Conservation (phyloP, 129 eudicot genomes). For the Centrapalus pauciflorus region DNA sequence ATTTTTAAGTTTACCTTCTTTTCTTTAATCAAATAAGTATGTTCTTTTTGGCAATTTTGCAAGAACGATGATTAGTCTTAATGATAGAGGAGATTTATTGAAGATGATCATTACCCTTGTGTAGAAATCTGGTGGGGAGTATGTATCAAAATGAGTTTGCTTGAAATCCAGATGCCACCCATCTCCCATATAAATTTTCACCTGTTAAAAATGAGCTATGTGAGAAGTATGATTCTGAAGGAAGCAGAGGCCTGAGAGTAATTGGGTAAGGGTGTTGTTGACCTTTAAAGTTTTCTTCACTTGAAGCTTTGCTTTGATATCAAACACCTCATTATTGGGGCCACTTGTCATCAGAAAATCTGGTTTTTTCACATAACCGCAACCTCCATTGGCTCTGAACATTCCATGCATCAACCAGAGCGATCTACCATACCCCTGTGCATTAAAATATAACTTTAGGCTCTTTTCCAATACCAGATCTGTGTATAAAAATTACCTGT, state of each 20-base stretch:
- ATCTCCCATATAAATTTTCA: conserved; percentile 85
- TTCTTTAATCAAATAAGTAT: too few relatives aligned
- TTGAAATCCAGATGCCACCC: conserved; percentile 93
- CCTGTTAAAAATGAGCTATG: conserved; percentile 42
- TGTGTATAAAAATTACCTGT: too few relatives aligned
- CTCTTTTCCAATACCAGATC: too few relatives aligned
- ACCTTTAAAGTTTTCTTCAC: conserved; percentile 68
- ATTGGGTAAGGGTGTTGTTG: not conserved
- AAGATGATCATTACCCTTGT: conserved; percentile 44
- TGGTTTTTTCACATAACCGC: conserved; percentile 91
- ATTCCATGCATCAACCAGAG: conserved; percentile 97
- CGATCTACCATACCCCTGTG: conserved; percentile 84
- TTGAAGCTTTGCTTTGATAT: conserved; percentile 48
- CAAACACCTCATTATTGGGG: conserved; percentile 44
- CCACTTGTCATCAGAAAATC: conserved; percentile 49
- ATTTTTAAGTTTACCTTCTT: too few relatives aligned
- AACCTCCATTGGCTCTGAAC: conserved; percentile 85
- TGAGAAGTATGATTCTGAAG: not conserved
- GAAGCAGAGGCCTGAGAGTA: not conserved
- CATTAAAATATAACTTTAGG: conserved; percentile 14
- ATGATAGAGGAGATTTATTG: too few relatives aligned
- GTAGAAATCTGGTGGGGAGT: conserved; percentile 95
- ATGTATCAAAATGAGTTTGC: conserved; percentile 76
- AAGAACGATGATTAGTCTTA: too few relatives aligned
- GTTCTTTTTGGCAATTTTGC: too few relatives aligned